phyloP scores from a whole-genome alignment of 352 stramenopile species.

The Globisporangium irregulare region DNA sequence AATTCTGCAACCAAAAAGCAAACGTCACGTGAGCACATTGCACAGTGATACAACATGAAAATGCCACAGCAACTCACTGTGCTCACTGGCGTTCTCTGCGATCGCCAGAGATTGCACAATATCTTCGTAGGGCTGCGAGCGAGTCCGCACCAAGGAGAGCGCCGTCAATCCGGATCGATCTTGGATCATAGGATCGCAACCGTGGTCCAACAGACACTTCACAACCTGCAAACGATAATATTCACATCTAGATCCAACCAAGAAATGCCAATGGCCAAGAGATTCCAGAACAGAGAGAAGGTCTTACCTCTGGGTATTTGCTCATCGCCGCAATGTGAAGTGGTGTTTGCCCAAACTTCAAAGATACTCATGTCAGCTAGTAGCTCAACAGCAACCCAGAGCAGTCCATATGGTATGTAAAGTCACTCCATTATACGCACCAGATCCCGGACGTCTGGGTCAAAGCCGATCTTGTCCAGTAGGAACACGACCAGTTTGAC shows the following conservation, averaged over 20 bases:
- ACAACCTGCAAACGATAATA: slow-evolving; percentile 31
- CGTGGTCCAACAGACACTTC: slow-evolving; percentile 44
- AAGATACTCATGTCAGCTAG: neutral
- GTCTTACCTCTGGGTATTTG: slow-evolving; percentile 47
- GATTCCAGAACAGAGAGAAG: neutral
- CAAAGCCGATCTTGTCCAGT: slow-evolving; percentile 64
- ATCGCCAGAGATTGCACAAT: slow-evolving; percentile 55
- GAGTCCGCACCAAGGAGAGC: slow-evolving; percentile 62
- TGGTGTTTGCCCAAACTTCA: slow-evolving; percentile 66
- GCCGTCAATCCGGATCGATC: slow-evolving; percentile 65
- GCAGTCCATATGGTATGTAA: neutral
- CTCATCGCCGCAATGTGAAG: slow-evolving; percentile 73
- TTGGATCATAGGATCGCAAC: slow-evolving; percentile 39
- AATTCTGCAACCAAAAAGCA: neutral
- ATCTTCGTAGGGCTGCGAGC: slow-evolving; percentile 59
- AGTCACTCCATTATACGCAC: slow-evolving; percentile 20
- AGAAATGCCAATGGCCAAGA: neutral
- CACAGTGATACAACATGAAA: neutral
- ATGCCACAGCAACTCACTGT: slow-evolving; percentile 9
- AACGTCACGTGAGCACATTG: neutral
- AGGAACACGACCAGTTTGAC: slow-evolving; percentile 66
- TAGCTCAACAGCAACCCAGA: too few relatives aligned
- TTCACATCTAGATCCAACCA: neutral
- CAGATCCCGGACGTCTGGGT: slow-evolving; percentile 64
- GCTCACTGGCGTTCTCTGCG: slow-evolving; percentile 36